Evolutionary conservation across 805 yeast species (phyloP).

Genomic region (Candida wancherniae): DNA sequence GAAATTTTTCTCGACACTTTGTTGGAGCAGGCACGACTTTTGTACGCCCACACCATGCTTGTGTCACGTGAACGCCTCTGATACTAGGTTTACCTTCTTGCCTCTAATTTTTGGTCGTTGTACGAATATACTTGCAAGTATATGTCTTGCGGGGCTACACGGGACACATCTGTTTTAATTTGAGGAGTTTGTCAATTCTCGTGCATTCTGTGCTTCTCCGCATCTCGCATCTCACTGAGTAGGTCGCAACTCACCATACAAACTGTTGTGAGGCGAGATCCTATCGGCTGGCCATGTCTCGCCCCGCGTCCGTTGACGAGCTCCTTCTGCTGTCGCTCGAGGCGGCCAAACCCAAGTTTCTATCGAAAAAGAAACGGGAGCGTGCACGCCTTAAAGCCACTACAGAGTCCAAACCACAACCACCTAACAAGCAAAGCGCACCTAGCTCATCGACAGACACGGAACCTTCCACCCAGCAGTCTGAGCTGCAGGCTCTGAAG

Average conservation of each 20-base stretch:
- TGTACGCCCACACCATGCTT: not conserved
- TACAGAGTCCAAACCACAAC: slow-evolving; percentile 1
- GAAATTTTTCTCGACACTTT: slow-evolving; percentile 17
- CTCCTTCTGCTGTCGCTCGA: slow-evolving; percentile 7
- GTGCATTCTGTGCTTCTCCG: too few species aligned
- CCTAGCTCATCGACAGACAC: not conserved
- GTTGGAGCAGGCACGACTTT: slow-evolving; percentile 8
- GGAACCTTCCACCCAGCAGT: not conserved
- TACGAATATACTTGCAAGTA: too few species aligned
- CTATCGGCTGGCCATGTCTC: slow-evolving; percentile 16
- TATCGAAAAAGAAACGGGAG: slow-evolving; percentile 13
- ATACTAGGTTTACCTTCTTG: too few species aligned
- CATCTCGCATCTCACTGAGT: too few species aligned
- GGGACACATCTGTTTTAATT: too few species aligned
- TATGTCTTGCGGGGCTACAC: too few species aligned
- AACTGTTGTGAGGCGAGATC: too few species aligned
- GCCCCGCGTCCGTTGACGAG: slow-evolving; percentile 16
- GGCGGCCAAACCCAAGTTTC: slow-evolving; percentile 12
- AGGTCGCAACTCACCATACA: too few species aligned
- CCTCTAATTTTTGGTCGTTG: too few species aligned
- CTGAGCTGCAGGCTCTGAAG: not conserved
- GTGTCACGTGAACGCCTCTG: slow-evolving; percentile 12
- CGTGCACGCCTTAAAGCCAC: not conserved
- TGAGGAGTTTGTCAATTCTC: too few species aligned
- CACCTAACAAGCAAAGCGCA: slow-evolving; percentile 1